Conservation (phyloP, 2,329 filamentous ascomycete species). For the Cordyceps tenuipes region DNA sequence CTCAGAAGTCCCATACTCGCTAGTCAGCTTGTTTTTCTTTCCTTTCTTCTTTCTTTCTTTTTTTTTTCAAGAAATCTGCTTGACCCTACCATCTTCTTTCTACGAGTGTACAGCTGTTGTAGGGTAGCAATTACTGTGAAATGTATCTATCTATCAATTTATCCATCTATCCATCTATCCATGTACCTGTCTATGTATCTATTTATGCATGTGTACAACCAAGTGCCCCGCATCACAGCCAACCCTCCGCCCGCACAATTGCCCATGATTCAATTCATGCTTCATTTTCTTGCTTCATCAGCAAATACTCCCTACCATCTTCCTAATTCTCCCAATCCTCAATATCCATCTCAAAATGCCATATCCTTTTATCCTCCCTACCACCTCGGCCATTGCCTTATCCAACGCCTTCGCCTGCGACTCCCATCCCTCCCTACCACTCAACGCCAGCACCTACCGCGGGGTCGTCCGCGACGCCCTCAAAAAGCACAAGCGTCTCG, state of each 20-base stretch:
- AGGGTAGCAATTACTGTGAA: too few relatives aligned
- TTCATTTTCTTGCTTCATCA: not conserved
- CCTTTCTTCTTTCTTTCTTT: too few relatives aligned
- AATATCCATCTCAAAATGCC: constrained; percentile 58
- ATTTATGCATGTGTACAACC: too few relatives aligned
- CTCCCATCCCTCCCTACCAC: constrained; percentile 82
- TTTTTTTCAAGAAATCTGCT: too few relatives aligned
- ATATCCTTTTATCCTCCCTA: constrained; percentile 80
- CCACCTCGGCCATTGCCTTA: constrained; percentile 80
- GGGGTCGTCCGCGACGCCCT: constrained; percentile 74
- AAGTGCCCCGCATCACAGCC: constrained; percentile 7
- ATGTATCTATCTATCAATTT: too few relatives aligned
- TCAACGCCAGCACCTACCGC: constrained; percentile 73
- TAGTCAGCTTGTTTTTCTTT: too few relatives aligned
- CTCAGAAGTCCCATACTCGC: too few relatives aligned
- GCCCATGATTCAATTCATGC: not conserved
- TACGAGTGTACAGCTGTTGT: too few relatives aligned
- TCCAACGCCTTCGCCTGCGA: constrained; percentile 67
- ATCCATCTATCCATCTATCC: too few relatives aligned
- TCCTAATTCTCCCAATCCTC: too few relatives aligned
- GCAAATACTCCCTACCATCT: not conserved
- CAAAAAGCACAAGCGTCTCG: constrained; percentile 84
- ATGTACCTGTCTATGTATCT: too few relatives aligned
- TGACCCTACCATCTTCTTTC: too few relatives aligned
- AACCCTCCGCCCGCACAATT: not conserved